Percentiles rank a stretch among this genome's conserved stretches.
phyloP scores from a whole-genome alignment of 2,329 filamentous ascomycete species.

The Hirsutella minnesotensis region DNA sequence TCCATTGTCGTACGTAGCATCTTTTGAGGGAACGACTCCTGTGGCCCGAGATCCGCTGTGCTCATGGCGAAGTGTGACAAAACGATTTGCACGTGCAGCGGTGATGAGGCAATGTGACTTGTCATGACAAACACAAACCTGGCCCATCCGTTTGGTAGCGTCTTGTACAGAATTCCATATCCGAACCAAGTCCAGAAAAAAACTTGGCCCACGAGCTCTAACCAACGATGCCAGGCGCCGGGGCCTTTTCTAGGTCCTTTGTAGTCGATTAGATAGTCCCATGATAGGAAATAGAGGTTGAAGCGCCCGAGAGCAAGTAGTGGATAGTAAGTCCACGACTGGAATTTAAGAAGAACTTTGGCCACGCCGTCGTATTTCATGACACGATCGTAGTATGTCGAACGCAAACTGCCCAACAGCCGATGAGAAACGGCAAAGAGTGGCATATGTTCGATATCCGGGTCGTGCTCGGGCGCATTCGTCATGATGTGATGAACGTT shows the following conservation, averaged over 20 bases:
- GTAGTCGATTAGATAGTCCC: constrained; percentile 61
- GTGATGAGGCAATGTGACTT: constrained; percentile 70
- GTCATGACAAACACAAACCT: constrained; percentile 66
- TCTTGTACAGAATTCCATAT: constrained; percentile 65
- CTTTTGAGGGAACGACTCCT: constrained; percentile 80
- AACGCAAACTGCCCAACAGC: constrained; percentile 60
- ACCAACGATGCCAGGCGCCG: constrained; percentile 71
- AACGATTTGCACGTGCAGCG: constrained; percentile 81
- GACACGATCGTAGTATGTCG: constrained; percentile 71
- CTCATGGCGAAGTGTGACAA: constrained; percentile 92
- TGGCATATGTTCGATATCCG: constrained; percentile 85
- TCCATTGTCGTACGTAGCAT: constrained; percentile 94
- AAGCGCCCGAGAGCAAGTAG: constrained; percentile 73
- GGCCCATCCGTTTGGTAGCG: constrained; percentile 55
- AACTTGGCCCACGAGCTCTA: constrained; percentile 64
- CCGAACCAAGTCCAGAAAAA: constrained; percentile 86
- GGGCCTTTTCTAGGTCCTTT: constrained; percentile 63
- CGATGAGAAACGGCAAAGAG: constrained; percentile 81
- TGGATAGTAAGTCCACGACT: constrained; percentile 75
- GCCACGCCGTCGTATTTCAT: constrained; percentile 71
- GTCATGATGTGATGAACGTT: constrained; percentile 97
- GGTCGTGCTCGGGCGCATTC: constrained; percentile 89
- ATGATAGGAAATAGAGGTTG: constrained; percentile 76
- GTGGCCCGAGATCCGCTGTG: constrained; percentile 70
- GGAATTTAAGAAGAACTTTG: constrained; percentile 57